These are phyloP conservation scores for Puya raimondii DNA, from an alignment of 176 grass and related monocot genomes.

Conservation along the genomic window DNA sequence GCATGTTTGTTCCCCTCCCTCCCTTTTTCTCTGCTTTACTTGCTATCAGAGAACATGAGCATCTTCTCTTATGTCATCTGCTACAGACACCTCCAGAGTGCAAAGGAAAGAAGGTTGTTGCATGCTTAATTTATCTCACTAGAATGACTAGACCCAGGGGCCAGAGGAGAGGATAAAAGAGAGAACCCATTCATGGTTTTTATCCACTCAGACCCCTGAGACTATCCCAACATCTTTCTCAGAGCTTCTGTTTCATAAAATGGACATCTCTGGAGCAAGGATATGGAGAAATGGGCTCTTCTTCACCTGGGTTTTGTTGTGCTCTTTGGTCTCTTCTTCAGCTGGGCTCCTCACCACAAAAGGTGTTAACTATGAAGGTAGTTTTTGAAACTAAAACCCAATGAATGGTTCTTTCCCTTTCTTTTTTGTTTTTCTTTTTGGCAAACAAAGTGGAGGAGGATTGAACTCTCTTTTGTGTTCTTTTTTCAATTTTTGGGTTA, in stretches of 20 bases:
- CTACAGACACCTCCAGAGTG: conserved; percentile 15
- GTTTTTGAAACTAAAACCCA: neutral
- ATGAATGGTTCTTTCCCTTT: neutral
- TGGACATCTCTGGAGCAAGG: conserved; percentile 14
- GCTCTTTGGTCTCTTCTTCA: conserved; percentile 26
- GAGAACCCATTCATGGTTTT: conserved; percentile 26
- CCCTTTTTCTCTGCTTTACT: conserved; percentile 19
- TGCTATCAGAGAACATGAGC: conserved; percentile 30
- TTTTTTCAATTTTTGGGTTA: conserved; percentile 5
- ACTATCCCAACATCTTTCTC: conserved; percentile 1
- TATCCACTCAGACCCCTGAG: conserved; percentile 9
- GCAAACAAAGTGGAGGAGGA: conserved; percentile 1
- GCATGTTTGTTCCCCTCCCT: conserved; percentile 52
- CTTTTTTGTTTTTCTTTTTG: conserved; percentile 2
- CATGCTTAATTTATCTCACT: conserved; percentile 41
- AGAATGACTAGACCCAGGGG: conserved; percentile 18
- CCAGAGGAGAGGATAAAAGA: neutral
- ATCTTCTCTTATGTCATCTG: conserved; percentile 71
- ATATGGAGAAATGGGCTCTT: conserved; percentile 15
- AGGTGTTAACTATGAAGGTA: conserved; percentile 93
- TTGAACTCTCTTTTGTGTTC: conserved; percentile 2
- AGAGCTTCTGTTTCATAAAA: conserved; percentile 1
- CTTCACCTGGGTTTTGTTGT: conserved; percentile 18
- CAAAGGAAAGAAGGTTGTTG: conserved; percentile 47
- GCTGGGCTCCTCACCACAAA: conserved; percentile 64